Base-by-base conservation (phyloP, 805 yeast genomes). In the Candida namnaoensis region DNA sequence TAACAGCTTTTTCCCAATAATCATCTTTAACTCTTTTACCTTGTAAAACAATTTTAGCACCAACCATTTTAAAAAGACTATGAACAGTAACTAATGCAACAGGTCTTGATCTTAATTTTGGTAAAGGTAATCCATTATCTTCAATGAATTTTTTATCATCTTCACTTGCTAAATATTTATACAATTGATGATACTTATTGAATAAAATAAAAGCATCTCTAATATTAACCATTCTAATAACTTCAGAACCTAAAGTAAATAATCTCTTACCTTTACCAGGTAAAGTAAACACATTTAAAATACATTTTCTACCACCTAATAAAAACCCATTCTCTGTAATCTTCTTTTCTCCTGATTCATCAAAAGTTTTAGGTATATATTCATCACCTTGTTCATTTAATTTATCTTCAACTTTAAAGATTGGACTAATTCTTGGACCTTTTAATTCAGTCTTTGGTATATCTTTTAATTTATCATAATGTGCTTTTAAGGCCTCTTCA, bases 161-260 rank as follows among this genome's bases (percentile, higher is more conserved):
- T 4, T 62, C 69, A 11, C 56, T 49, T 3, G 69, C 64, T 10
- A 50, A 46, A 24, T 62, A 48, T 38, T 69, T 68, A 41, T 51
- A 57, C 13, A 74, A 50, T 14, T 64, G 60, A 43, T 60, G 59
- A 48, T 62, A 58, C 42, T 60, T 54, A 39, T 64, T 59, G 48
- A 78, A 71, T 46, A 82, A 62, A 3, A 77, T 58, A 50, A 75
- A 78, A 34, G 77, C 71, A 49, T 76, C 82, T 42, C 74, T 60
- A 53, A 66, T 61, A 35, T 62, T 55, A 39, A 75, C 54, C 24
- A 61, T 54, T 45, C 74, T 61, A 37, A 72, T 69, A 44, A 62
- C 53, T 48, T 66, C 62, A 26, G 62, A 56, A 41, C 71, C 65
- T 57, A 72, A 42, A 44, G 65, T 69, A 44, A 59, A 72, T 32